Percentiles rank a stretch among this genome's conserved stretches.
These are phyloP conservation scores for Rhizoclosmatium globosum DNA, from an alignment of 192 early-diverging fungal genomes.

Conservation along the genomic window DNA sequence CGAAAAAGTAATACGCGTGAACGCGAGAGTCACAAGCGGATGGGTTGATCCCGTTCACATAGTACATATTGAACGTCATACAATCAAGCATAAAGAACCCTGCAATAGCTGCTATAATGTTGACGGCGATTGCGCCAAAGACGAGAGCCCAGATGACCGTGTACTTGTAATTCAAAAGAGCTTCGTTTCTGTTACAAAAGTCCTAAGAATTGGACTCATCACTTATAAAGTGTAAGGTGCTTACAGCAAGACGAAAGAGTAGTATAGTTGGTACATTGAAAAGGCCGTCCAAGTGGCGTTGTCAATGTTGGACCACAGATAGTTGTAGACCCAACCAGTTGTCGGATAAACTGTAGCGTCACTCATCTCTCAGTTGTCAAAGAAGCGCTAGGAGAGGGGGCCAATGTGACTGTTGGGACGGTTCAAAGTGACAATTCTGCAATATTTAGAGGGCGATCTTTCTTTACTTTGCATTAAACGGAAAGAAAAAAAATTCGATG, in stretches of 20 bases:
- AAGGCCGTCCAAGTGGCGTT: conserved; percentile 18
- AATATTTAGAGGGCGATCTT: too few species aligned
- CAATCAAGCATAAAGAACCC: conserved; percentile 27
- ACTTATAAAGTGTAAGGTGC: neutral
- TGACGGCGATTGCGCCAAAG: neutral
- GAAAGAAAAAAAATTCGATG: too few species aligned
- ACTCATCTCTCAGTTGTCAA: too few species aligned
- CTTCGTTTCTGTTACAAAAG: conserved; percentile 4
- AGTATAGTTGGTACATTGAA: conserved; percentile 18
- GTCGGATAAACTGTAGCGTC: neutral
- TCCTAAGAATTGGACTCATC: neutral
- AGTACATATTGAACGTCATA: neutral
- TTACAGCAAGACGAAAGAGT: neutral
- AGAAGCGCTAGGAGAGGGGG: too few species aligned
- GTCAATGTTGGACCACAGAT: neutral
- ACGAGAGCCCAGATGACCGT: conserved; percentile 1
- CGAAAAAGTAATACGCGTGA: conserved; percentile 27
- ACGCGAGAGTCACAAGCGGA: neutral
- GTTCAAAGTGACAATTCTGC: too few species aligned
- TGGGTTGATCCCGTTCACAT: neutral
- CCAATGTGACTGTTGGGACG: too few species aligned
- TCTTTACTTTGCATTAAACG: too few species aligned
- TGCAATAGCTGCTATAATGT: neutral
- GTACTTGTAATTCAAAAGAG: conserved; percentile 1
- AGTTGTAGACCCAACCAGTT: neutral